Conservation (phyloP, 1,284 basidiomycete genomes). For the Dichomitus squalens region DNA sequence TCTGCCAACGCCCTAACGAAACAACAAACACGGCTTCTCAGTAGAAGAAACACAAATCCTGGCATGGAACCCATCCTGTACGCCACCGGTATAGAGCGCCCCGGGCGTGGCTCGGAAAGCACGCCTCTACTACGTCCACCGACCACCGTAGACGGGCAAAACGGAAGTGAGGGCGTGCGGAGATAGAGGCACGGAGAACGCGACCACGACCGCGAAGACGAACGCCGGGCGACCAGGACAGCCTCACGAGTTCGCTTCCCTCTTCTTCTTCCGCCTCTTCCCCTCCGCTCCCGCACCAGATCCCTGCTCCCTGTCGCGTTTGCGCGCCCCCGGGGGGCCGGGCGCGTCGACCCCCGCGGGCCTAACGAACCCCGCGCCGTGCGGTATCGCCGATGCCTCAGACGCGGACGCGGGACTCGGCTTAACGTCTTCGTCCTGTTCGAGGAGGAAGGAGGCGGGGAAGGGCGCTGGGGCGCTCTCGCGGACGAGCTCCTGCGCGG, state of each 20-base stretch:
- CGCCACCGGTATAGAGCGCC: background rate
- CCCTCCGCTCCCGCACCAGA: constrained; percentile 15
- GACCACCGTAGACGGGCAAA: background rate
- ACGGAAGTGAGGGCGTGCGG: background rate
- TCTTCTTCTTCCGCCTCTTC: constrained; percentile 28
- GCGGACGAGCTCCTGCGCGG: constrained; percentile 53
- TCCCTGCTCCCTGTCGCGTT: constrained; percentile 26
- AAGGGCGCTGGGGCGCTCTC: constrained; percentile 41
- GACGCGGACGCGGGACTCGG: background rate
- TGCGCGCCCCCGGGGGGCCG: constrained; percentile 10
- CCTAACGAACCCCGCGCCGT: constrained; percentile 46
- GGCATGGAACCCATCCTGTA: background rate
- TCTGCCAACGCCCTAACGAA: constrained; percentile 3
- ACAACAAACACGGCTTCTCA: background rate
- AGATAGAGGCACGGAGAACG: background rate
- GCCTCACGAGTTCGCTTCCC: constrained; percentile 7
- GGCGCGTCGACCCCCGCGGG: constrained; percentile 60
- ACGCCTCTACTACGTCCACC: background rate
- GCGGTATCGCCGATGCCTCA: constrained; percentile 12
- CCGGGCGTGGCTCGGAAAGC: background rate
- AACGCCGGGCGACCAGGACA: background rate
- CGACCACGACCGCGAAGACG: background rate
- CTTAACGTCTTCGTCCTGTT: background rate
- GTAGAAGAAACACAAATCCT: background rate
- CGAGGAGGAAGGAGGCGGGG: constrained; percentile 11